phyloP scores from a whole-genome alignment of 306 rosid species.

The Begonia masoniana region DNA sequence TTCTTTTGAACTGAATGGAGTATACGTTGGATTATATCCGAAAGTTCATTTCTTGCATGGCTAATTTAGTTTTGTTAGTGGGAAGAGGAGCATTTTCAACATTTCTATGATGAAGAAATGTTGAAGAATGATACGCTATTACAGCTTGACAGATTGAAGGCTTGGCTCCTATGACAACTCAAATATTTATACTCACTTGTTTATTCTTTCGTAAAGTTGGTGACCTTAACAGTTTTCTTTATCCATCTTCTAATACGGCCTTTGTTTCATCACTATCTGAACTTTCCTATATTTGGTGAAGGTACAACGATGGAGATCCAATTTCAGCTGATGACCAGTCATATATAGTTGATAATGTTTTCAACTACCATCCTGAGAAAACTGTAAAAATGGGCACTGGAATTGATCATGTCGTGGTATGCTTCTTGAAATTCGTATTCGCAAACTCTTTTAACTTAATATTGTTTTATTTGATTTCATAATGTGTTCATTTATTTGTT shows the following conservation, averaged over 20 bases:
- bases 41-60: no score
- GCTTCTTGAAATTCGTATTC: background rate
- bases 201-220: no score
- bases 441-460: background rate
- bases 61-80: no score
- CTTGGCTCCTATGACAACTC: no score
- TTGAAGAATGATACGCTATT: no score
- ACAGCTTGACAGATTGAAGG: no score
- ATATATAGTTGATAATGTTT: conserved; percentile 54
- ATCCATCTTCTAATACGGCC: background rate
- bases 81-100: no score
- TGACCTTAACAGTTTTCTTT: background rate
- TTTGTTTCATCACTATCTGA: background rate
- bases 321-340: conserved; percentile 54
- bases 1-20: no score
- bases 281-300: conserved; percentile 16
- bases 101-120: no score
- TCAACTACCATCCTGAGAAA: conserved; percentile 78
- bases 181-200: no score
- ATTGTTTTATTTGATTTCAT: background rate
- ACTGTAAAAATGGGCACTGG: conserved; percentile 78
- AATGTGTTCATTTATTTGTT: background rate
- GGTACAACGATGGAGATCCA: conserved; percentile 87
- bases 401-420: conserved; percentile 71
- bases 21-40: no score